A percentile compares a stretch with the other conserved stretches of the same genome.
Evolutionary conservation across 176 grass and related monocot genomes (phyloP).

Genomic region (Ensete glaucum): DNA sequence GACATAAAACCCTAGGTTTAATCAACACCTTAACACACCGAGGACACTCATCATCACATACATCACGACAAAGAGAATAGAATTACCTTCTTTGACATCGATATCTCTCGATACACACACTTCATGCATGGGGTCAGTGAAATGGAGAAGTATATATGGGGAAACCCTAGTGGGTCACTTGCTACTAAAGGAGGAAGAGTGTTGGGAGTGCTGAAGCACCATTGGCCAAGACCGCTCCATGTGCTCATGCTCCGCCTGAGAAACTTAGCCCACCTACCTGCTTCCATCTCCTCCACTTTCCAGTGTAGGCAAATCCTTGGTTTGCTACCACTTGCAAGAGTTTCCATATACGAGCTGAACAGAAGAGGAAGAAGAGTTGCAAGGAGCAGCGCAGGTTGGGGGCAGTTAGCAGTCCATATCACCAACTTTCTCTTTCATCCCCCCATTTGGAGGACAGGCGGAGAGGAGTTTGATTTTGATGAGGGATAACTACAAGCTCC

Average conservation of each 20-base stretch:
- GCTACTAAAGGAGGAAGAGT: background rate
- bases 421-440: background rate
- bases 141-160: too few species aligned
- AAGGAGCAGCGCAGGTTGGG: background rate
- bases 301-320: background rate
- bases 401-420: background rate
- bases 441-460: background rate
- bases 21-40: too few species aligned
- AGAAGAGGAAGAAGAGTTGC: background rate
- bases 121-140: too few species aligned
- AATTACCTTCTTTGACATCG: too few species aligned
- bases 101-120: too few species aligned
- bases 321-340: background rate
- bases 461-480: background rate
- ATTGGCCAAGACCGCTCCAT: background rate
- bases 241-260: background rate
- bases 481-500: background rate
- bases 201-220: background rate
- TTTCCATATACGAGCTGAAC: background rate
- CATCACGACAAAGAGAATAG: too few species aligned
- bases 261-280: background rate
- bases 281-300: background rate
- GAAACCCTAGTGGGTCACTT: too few species aligned
- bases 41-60: too few species aligned
- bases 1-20: too few species aligned